These are phyloP conservation scores for Urochloa ruziziensis DNA, from an alignment of 176 grass and related monocot genomes.

Conservation along the genomic window DNA sequence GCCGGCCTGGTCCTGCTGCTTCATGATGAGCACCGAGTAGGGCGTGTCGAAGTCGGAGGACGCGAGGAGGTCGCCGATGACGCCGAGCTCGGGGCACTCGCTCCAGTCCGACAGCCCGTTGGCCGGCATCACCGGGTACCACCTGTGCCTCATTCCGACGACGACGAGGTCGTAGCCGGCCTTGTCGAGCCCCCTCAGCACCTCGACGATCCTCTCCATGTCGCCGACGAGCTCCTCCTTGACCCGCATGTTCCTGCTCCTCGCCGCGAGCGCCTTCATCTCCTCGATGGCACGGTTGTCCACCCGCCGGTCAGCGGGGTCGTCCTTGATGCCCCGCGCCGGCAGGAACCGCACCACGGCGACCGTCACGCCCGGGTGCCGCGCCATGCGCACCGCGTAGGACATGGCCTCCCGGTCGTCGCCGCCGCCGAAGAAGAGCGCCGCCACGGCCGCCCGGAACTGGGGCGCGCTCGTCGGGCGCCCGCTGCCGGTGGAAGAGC, in stretches of 20 bases:
- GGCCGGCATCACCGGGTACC: slow-evolving; percentile 58
- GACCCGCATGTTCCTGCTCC: slow-evolving; percentile 51
- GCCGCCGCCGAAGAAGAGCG: slow-evolving; percentile 82
- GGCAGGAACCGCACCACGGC: slow-evolving; percentile 68
- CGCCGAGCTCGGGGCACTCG: slow-evolving; percentile 79
- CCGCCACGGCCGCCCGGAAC: slow-evolving; percentile 43
- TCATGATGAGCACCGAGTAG: slow-evolving; percentile 79
- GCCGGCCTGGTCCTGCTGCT: slow-evolving; percentile 86
- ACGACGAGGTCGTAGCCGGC: slow-evolving; percentile 70
- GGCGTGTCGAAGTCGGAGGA: slow-evolving; percentile 66
- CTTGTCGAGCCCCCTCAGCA: slow-evolving; percentile 47
- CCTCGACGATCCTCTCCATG: slow-evolving; percentile 63
- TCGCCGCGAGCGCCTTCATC: slow-evolving; percentile 41
- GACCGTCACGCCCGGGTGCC: slow-evolving; percentile 51
- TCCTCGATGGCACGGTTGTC: slow-evolving; percentile 68
- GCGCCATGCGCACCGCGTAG: slow-evolving; percentile 69
- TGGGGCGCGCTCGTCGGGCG: not conserved
- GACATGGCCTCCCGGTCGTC: slow-evolving; percentile 83
- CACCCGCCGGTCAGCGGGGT: slow-evolving; percentile 48
- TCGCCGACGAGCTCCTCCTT: slow-evolving; percentile 69
- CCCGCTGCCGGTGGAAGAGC: not conserved
- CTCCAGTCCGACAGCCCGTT: slow-evolving; percentile 69
- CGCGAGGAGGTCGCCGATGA: slow-evolving; percentile 77
- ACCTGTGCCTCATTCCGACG: slow-evolving; percentile 71
- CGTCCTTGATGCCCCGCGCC: slow-evolving; percentile 48